Percentiles rank a stretch among this genome's conserved stretches.
Conservation (phyloP, 2,329 filamentous ascomycete species). For the Aureobasidium pullulans region DNA sequence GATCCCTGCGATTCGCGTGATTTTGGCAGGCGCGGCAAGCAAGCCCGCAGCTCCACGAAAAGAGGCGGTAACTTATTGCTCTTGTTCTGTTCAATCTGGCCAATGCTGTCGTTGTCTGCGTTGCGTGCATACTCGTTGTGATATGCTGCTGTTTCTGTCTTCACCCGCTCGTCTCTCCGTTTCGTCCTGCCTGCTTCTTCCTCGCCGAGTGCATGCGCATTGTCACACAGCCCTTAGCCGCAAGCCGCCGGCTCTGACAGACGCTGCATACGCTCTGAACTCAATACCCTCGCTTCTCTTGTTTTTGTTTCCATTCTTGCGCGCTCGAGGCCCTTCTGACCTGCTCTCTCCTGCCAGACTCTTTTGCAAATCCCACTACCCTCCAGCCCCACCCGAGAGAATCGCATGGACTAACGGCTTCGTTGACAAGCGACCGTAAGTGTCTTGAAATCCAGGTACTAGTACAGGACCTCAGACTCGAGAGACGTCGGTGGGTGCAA, state of each 20-base stretch:
- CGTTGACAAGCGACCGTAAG: neutral
- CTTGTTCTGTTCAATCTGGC: neutral
- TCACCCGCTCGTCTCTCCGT: neutral
- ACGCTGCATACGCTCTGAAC: slow-evolving; percentile 6
- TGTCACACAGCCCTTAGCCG: neutral
- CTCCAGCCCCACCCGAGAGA: neutral
- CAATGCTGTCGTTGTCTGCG: slow-evolving; percentile 2
- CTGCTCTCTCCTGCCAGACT: neutral
- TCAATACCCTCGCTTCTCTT: slow-evolving; percentile 8
- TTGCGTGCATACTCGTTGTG: slow-evolving; percentile 4
- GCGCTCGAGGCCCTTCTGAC: neutral
- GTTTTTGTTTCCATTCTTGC: slow-evolving; percentile 12
- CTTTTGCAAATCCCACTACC: neutral
- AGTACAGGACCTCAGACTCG: neutral
- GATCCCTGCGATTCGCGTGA: slow-evolving; percentile 9
- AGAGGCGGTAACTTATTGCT: slow-evolving; percentile 7
- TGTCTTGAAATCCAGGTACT: neutral
- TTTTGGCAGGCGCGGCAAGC: slow-evolving; percentile 5
- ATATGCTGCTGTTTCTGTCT: neutral
- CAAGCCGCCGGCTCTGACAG: slow-evolving; percentile 7
- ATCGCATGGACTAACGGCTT: neutral
- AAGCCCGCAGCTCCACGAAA: slow-evolving; percentile 10
- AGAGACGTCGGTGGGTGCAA: neutral
- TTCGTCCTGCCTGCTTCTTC: neutral
- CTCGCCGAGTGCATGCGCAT: neutral